Evolutionary conservation across 1,284 basidiomycete genomes (phyloP), one percentile per base, ranked within the genome.

Genomic region (Tilletiopsis washingtonensis): DNA sequence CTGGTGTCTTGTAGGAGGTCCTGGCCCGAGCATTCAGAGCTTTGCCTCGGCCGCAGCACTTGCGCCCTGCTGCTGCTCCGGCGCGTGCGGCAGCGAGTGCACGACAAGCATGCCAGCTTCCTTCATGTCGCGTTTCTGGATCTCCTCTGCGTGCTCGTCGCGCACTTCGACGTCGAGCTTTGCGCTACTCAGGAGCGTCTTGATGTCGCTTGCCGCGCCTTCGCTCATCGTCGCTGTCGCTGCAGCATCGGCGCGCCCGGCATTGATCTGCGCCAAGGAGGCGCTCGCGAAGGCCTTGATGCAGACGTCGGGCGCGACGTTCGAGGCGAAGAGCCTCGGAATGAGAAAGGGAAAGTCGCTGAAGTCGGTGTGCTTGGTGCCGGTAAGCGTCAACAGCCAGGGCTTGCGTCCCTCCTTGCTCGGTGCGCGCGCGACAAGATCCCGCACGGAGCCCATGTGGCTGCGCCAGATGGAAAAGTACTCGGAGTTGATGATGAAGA

Each of bases 401-500:
- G 56, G 55, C 36, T 56, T 56, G 12, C 56, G n/a, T n/a, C n/a
- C 54, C 4, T 53, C 55, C 37, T 51, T 44, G 2, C 45, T 25
- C 21, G 44, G 53, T 2, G 59, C 54, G 32, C 59, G 55, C 36
- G 50, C 44, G 2, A 56, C 44, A 27, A 66, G 54, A 6, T 45
- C 43, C 19, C 53, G 48, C 6, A 69, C 55, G 15, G 57, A 52
- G 20, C 49, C 47, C 46, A 69, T 61, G 46, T 69, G 64, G 23
- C 54, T 47, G 27, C 49, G 53, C 66, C 66, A 69, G 11, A 57
- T 47, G 1, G 64, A 57, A 24, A 69, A 69, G 37, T 56, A 52
- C 38, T 69, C 62, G 45, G 60, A 62, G 50, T 69, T 69, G 54
- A 69, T 67, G 25, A 53, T 53, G 50, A 58, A 69, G 9, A 69